These are phyloP conservation scores for Achaetomium macrosporum DNA, from an alignment of 2,329 filamentous ascomycete genomes.

Conservation along the genomic window DNA sequence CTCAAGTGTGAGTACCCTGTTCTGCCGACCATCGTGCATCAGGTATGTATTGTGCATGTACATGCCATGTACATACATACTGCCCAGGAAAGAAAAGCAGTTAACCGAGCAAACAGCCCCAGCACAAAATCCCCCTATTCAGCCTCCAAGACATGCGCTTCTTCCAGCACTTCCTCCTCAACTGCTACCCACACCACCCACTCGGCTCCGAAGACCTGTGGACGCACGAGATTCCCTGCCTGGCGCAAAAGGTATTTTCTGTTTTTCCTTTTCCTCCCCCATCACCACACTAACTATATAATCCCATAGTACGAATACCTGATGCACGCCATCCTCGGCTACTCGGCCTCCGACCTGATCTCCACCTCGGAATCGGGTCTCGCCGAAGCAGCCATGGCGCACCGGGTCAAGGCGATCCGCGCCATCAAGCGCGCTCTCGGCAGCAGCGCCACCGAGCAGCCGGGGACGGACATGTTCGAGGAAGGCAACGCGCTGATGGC, in stretches of 20 bases:
- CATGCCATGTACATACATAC: background rate
- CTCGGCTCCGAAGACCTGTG: conserved; percentile 60
- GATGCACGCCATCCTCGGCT: conserved; percentile 65
- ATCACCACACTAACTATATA: background rate
- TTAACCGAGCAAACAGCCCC: conserved; percentile 36
- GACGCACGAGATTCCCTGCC: conserved; percentile 60
- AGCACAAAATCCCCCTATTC: conserved; percentile 53
- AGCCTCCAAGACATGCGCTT: conserved; percentile 61
- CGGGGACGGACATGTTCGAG: conserved; percentile 34
- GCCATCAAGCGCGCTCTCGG: conserved; percentile 51
- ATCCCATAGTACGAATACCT: conserved; percentile 54
- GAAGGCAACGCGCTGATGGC: conserved; percentile 56
- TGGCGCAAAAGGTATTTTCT: conserved; percentile 53
- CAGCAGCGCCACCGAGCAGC: conserved; percentile 9
- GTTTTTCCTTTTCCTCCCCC: conserved; percentile 23
- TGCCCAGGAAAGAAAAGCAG: background rate
- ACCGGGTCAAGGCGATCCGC: conserved; percentile 60
- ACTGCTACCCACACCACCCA: conserved; percentile 59
- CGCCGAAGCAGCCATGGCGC: conserved; percentile 52
- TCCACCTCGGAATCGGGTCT: conserved; percentile 43
- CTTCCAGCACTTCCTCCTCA: conserved; percentile 60
- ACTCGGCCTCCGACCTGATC: conserved; percentile 61
- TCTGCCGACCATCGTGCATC: conserved; percentile 44
- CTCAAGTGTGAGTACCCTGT: conserved; percentile 58
- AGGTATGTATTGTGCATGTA: conserved; percentile 33